Evolutionary conservation across 345 rosid species (phyloP).

Genomic region (Syzygium aqueum): DNA sequence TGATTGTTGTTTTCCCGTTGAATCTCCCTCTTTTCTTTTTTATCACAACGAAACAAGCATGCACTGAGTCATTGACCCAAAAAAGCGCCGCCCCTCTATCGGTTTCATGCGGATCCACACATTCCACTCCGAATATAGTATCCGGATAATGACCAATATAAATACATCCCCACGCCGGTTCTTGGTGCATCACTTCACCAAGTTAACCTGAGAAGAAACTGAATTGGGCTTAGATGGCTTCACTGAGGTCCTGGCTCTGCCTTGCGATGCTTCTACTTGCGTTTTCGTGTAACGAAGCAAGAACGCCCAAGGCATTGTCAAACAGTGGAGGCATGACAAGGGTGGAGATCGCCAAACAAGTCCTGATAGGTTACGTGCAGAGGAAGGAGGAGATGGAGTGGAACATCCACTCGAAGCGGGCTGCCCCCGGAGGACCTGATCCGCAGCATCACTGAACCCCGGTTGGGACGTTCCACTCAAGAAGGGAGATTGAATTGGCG

Average conservation of each 20-base stretch:
- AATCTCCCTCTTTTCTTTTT: neutral
- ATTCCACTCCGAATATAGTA: neutral
- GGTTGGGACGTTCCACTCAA: neutral
- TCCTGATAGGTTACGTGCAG: neutral
- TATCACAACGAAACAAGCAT: neutral
- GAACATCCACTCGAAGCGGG: conserved; percentile 3
- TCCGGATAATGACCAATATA: neutral
- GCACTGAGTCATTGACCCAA: neutral
- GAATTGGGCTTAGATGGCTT: neutral
- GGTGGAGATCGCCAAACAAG: neutral
- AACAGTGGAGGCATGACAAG: neutral
- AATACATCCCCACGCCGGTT: neutral
- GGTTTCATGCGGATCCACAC: neutral
- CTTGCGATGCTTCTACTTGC: neutral
- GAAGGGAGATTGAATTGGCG: neutral
- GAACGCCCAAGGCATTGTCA: neutral
- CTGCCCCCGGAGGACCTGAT: conserved; percentile 12
- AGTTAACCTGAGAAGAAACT: neutral
- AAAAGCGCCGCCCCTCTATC: neutral
- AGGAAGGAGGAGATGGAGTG: conserved; percentile 3
- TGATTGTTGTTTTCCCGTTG: neutral
- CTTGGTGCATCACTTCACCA: neutral
- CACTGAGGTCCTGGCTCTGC: neutral
- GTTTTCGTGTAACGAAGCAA: neutral
- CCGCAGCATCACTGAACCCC: conserved; percentile 6